Percentiles rank a stretch among this genome's conserved stretches.
Evolutionary conservation across 2,329 filamentous ascomycete genomes (phyloP).

Genomic region (Monilinia vaccinii-corymbosi): DNA sequence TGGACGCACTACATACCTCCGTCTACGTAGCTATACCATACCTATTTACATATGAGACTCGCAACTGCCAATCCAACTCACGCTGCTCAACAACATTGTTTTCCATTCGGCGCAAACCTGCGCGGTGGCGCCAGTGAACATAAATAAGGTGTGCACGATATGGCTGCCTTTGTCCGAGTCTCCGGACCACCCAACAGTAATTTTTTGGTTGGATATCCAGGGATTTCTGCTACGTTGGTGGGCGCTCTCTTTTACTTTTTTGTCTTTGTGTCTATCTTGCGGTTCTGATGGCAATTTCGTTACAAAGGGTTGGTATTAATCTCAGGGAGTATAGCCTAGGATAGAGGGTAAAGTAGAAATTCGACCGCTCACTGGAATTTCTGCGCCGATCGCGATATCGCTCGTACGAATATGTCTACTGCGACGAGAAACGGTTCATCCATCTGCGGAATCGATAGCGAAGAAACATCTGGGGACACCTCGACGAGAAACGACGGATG

Average conservation of each 20-base stretch:
- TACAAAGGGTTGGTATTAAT: constrained; percentile 10
- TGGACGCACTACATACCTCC: constrained; percentile 7
- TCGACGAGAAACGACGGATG: constrained; percentile 80
- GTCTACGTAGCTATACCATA: too few relatives aligned
- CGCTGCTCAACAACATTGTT: constrained; percentile 18
- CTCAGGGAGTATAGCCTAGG: constrained; percentile 56
- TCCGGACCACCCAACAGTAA: constrained; percentile 95
- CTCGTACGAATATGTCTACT: constrained; percentile 91
- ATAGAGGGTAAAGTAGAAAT: constrained; percentile 98
- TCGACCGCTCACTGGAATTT: constrained; percentile 73
- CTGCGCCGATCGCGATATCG: constrained; percentile 82
- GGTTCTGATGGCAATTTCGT: constrained; percentile 10
- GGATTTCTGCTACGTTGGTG: constrained; percentile 96
- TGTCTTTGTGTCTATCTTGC: constrained; percentile 11
- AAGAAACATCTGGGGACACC: constrained; percentile 88
- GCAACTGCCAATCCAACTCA: constrained; percentile 7
- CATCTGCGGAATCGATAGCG: constrained; percentile 85
- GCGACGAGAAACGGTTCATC: constrained; percentile 91
- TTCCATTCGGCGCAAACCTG: constrained; percentile 24
- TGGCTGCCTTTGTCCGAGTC: constrained; percentile 84
- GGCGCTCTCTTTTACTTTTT: constrained; percentile 36
- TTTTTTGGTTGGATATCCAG: constrained; percentile 93
- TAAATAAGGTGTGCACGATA: constrained; percentile 33
- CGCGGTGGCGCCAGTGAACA: constrained; percentile 28
- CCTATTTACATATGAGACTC: constrained; percentile 7